Base-by-base conservation (phyloP, 2,329 filamentous ascomycete species). In the Colletotrichum sp. region DNA sequence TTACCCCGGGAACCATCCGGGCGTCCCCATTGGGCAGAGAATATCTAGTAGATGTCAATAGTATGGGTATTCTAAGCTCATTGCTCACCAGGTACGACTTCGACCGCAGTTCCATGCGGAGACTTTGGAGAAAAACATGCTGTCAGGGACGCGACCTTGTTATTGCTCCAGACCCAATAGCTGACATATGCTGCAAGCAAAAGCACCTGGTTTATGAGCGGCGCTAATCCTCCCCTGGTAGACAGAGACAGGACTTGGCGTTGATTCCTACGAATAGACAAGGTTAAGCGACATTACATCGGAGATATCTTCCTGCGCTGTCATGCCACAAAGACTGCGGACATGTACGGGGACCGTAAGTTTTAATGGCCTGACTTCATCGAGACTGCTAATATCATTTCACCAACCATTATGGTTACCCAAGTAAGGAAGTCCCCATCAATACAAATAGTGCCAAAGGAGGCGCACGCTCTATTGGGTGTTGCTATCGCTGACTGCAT, bases 401-500 rank as follows among this genome's bases (percentile, higher is more conserved):
- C 10, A 13, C 3, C 18, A 21, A 21, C 0, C 10, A 49, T 0
- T 21, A 3, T 21, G n/a, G 44, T 21, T 18, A 18, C 15, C 5
- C 1, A 49, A 2, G n/a, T n/a, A 8, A 49, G 44, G 44, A n/a
- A 13, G 6, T 21, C 4, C n/a, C 10, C 9, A 18, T 39, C 36
- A 39, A 39, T 39, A 3, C n/a, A 21, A 6, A 49, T 0, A 7
- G 2, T 49, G 6, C 8, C n/a, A 21, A 21, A 13, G n/a, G 0
- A 2, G n/a, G 44, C 44, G 10, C 10, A 13, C 10, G 44, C 44
- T 13, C 44, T 5, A 0, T 21, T 0, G 4, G n/a, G 1, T 49
- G n/a, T 12, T 21, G 4, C 10, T 21, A n/a, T 49, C 0, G 10
- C 18, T 7, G 3, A 21, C 44, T 21, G 6, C 44, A 49, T 49